These are phyloP conservation scores for Pseudogymnoascus sp. DNA, from an alignment of 2,329 filamentous ascomycete species.

Conservation along the genomic window DNA sequence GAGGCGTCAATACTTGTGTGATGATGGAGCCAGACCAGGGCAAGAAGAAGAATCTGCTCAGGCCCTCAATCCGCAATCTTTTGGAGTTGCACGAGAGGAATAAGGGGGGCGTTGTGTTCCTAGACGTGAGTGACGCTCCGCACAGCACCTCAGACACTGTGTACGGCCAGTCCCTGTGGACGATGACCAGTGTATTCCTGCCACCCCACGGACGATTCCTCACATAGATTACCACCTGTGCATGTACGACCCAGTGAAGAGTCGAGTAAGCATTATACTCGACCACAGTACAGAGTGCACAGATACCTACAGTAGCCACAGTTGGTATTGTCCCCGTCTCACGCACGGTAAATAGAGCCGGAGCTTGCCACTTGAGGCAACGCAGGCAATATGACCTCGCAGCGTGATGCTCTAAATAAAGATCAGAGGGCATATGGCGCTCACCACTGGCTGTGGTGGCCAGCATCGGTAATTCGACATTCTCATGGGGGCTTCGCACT, in stretches of 20 bases:
- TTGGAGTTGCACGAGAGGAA: background rate
- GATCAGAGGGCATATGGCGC: background rate
- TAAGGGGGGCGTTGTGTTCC: background rate
- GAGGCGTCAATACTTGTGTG: slow-evolving; percentile 4
- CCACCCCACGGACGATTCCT: slow-evolving; percentile 1
- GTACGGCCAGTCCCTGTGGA: background rate
- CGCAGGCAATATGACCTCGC: background rate
- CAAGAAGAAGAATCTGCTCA: background rate
- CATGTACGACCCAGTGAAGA: background rate
- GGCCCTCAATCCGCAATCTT: background rate
- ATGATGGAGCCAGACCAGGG: slow-evolving; percentile 3
- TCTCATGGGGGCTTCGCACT: background rate
- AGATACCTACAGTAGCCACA: background rate
- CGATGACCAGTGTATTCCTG: background rate
- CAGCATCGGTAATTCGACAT: background rate
- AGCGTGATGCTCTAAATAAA: slow-evolving; percentile 1
- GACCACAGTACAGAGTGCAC: background rate
- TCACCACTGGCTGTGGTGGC: background rate
- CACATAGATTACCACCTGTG: slow-evolving; percentile 4
- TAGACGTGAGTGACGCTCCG: background rate
- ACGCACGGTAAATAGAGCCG: background rate
- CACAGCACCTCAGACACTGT: background rate
- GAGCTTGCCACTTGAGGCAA: background rate
- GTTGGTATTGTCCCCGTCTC: background rate
- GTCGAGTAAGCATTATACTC: background rate